Percentiles rank a stretch among this genome's conserved stretches.
These are phyloP conservation scores for Prunus mira DNA, from an alignment of 306 rosid genomes.

Conservation along the genomic window DNA sequence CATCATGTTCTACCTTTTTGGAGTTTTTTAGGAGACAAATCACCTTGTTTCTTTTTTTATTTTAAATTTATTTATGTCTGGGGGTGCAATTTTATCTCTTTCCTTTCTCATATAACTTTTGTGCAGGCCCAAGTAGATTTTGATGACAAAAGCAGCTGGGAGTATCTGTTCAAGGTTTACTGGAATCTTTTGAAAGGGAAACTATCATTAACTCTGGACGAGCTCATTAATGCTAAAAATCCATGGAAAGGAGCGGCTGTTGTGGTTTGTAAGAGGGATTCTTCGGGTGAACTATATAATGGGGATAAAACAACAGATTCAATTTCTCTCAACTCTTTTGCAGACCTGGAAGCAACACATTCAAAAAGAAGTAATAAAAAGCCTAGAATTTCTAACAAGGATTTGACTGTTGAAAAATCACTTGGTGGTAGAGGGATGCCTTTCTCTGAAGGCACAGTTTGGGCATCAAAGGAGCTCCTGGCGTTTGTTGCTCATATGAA, in stretches of 20 bases:
- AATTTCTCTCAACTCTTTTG: slow-evolving; percentile 49
- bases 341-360: slow-evolving; percentile 47
- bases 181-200: slow-evolving; percentile 76
- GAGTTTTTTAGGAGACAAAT: slow-evolving; percentile 8
- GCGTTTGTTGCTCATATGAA: slow-evolving; percentile 88
- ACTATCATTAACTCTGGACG: slow-evolving; percentile 75
- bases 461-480: slow-evolving; percentile 91
- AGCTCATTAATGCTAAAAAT: slow-evolving; percentile 66
- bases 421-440: slow-evolving; percentile 32
- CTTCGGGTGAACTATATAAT: slow-evolving; percentile 35
- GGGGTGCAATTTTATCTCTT: not conserved
- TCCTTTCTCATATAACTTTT: slow-evolving; percentile 12
- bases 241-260: slow-evolving; percentile 53
- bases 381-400: slow-evolving; percentile 27
- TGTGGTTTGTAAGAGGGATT: slow-evolving; percentile 37
- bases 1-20: not conserved
- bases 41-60: not conserved
- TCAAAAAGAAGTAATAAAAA: slow-evolving; percentile 40
- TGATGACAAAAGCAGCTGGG: slow-evolving; percentile 97
- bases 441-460: slow-evolving; percentile 44
- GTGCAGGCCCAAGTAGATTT: slow-evolving; percentile 76
- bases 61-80: not conserved
- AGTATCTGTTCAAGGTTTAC: slow-evolving; percentile 97
- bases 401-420: slow-evolving; percentile 31
- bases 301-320: slow-evolving; percentile 47